Evolutionary conservation across 1,284 basidiomycete species (phyloP), one percentile per base, ranked within the genome.

Genomic region (Phellopilus nigrolimitatus): DNA sequence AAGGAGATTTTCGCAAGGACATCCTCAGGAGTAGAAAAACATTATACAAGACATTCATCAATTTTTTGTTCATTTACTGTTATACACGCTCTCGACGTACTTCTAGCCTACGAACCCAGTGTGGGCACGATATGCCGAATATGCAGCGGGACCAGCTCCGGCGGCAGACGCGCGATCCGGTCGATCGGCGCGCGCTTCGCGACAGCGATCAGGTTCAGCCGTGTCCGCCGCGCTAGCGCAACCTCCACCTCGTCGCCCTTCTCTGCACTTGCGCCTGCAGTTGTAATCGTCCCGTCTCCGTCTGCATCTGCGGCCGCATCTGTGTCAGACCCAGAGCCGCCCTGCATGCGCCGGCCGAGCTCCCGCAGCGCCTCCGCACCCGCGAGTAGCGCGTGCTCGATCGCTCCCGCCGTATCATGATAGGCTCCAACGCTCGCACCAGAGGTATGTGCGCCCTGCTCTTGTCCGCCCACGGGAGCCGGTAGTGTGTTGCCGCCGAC

Each of bases 111-210:
- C 17, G 42, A 41, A 22, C 50, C 44, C 27, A 46, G 27, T 4
- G 61, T 65, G 12, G 83, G 83, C 9, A 86, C 79, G 54, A 79
- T 76, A 56, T 73, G 71, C 43, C 83, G 72, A 54, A 87, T 76
- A 57, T 79, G 73, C 55, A 79, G 76, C 5, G 83, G 84, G 1
- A 88, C 80, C 34, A 88, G 66, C 44, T 84, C 80, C 19, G 74
- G 67, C 3, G 84, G 84, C 36, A 88, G 64, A 34, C 71, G 71
- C 15, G 81, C 81, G 51, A 88, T 82, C 55, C 75, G 79, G 60
- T 86, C 82, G 54, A 87, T 63, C 3, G 86, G 86, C 8, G 84
- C 84, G 5, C 85, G 74, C 62, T 87, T 87, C 48, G 83, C 81
- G 22, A 88, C 70, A 2, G 84, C 84, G 24, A 88, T 71, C 28